A percentile compares a stretch with the other conserved stretches of the same genome.
Evolutionary conservation across 169 alveolate genomes (phyloP).

Genomic region (Babesia bigemina): DNA sequence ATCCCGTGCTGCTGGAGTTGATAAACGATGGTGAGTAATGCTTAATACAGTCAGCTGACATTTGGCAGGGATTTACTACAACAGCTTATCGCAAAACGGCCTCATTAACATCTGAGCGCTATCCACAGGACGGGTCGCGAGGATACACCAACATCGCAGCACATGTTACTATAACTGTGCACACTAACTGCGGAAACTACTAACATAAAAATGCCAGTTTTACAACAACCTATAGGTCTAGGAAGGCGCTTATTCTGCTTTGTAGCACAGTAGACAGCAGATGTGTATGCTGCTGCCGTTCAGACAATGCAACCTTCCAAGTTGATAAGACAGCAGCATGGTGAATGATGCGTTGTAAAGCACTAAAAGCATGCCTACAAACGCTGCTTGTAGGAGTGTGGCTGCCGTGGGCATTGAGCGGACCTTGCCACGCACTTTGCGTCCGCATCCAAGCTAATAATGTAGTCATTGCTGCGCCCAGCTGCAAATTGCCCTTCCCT

Average conservation of each 20-base stretch:
- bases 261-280: background rate
- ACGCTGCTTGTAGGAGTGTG: background rate
- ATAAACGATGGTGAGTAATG: conserved; percentile 68
- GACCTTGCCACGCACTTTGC: background rate
- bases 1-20: conserved; percentile 81
- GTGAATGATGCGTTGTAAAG: background rate
- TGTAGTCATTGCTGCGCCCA: no score
- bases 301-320: background rate
- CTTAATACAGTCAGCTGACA: background rate
- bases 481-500: no score
- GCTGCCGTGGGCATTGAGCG: conserved; percentile 1
- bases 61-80: conserved; percentile 20
- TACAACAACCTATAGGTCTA: background rate
- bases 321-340: background rate
- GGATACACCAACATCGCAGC: background rate
- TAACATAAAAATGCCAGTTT: background rate
- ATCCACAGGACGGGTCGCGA: background rate
- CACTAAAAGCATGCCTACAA: background rate
- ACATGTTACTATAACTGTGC: no score
- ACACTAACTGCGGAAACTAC: background rate
- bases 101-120: background rate
- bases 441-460: background rate
- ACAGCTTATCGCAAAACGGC: background rate
- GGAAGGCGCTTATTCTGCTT: background rate
- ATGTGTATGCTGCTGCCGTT: background rate